Evolutionary conservation across 2,329 filamentous ascomycete genomes (phyloP), one percentile per base, ranked within the genome.

Genomic region (Fusarium sp.): DNA sequence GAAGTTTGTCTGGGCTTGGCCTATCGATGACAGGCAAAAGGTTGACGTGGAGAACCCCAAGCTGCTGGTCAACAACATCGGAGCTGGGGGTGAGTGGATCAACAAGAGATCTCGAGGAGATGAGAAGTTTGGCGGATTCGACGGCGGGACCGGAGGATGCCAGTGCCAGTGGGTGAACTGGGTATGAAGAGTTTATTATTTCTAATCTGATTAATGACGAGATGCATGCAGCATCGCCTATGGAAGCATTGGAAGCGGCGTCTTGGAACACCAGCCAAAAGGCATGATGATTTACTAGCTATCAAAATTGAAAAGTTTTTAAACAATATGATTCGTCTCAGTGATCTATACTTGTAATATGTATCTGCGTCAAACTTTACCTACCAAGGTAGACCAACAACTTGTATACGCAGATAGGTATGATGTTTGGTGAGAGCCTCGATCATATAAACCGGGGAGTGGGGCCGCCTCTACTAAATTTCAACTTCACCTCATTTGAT

Each of bases 81-180:
- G 75, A 1, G 83, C 82, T 46, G 85, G 82, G 5, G 88, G 88
- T 4, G 80, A 79, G 8, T 77, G 85, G 67, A 79, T 90, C 58
- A 91, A 91, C 73, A 81, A 80, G 13, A 79, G 83, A 12, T 80
- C 77, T 4, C 77, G 79, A 23, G 78, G 76, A 2, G 80, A 89
- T 64, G 71, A 78, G 13, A 83, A 80, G 26, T 80, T 86, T 60
- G 89, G 89, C 3, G 89, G 89, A 2, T 85, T 87, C 68, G 89
- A 91, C 75, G 89, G 89, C 23, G 89, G 89, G 39, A 85, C 82
- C 1, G 88, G 88, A 18, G 89, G 89, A 3, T 91, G 89, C 74
- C 83, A 80, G 77, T 91, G 89, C 75, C 81, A 84, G 70, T 91
- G 88, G 86, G 81, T 83, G 58, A 91, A 91, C 63, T 89, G 79